Conservation (phyloP, 2,329 filamentous ascomycete genomes). For the Laburnicola sp. region DNA sequence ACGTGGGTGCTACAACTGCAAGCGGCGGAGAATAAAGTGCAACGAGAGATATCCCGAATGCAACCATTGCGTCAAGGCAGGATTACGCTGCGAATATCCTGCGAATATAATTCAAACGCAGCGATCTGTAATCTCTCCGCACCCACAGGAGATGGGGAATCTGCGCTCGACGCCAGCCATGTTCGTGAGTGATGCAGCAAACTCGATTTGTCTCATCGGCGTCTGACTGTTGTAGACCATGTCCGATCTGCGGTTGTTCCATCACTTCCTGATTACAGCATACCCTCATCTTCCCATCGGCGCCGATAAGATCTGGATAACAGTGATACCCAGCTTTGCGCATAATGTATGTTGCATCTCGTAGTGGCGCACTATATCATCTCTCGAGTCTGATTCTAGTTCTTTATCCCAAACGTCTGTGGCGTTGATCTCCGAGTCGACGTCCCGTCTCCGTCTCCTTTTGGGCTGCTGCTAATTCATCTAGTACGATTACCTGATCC, state of each 20-base stretch:
- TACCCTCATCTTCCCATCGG: slow-evolving; percentile 68
- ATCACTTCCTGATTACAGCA: too few species aligned
- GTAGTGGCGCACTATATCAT: background rate
- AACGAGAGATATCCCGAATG: slow-evolving; percentile 67
- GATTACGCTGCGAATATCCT: slow-evolving; percentile 66
- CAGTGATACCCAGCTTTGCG: slow-evolving; percentile 67
- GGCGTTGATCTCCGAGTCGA: too few species aligned
- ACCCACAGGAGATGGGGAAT: slow-evolving; percentile 33
- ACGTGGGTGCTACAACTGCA: slow-evolving; percentile 69
- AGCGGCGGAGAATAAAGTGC: slow-evolving; percentile 68
- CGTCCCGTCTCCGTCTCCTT: too few species aligned
- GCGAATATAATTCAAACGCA: slow-evolving; percentile 43
- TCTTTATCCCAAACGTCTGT: too few species aligned
- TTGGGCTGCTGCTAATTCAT: background rate
- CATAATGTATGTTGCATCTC: slow-evolving; percentile 57
- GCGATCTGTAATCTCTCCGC: slow-evolving; percentile 22
- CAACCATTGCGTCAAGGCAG: slow-evolving; percentile 65
- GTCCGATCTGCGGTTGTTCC: too few species aligned
- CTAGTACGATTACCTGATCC: slow-evolving; percentile 71
- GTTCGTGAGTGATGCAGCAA: too few species aligned
- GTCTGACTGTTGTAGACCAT: too few species aligned
- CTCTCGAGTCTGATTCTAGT: too few species aligned
- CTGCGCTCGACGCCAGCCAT: too few species aligned
- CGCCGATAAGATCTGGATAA: slow-evolving; percentile 68
- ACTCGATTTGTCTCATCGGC: too few species aligned